Percentiles rank a stretch among this genome's conserved stretches.
Evolutionary conservation across 129 eudicot genomes (phyloP).

Genomic region (Saussurea involucrata): DNA sequence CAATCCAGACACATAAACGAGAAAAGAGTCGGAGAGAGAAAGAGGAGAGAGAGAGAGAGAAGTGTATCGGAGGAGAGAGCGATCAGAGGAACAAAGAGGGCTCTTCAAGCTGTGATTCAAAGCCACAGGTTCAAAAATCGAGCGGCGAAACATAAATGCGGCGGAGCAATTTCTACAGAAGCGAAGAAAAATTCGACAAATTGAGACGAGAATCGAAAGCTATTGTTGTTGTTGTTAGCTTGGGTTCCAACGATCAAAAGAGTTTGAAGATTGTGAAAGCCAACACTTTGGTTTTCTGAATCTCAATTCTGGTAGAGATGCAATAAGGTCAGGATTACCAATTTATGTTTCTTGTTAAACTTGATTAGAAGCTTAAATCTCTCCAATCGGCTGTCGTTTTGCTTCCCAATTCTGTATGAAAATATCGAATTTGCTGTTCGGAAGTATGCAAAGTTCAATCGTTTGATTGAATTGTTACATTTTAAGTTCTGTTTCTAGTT

Average conservation of each 20-base stretch:
- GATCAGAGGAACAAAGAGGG: slow-evolving; percentile 47
- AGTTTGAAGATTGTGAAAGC: slow-evolving; percentile 27
- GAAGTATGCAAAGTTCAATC: slow-evolving; percentile 25
- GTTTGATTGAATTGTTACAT: slow-evolving; percentile 16
- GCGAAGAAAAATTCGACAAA: slow-evolving; percentile 6
- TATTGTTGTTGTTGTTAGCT: background rate
- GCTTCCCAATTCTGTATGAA: slow-evolving; percentile 23
- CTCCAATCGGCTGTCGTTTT: slow-evolving; percentile 16
- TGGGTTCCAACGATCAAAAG: slow-evolving; percentile 33
- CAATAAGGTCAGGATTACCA: slow-evolving; percentile 33
- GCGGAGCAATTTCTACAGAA: slow-evolving; percentile 15
- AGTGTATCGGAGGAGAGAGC: slow-evolving; percentile 30
- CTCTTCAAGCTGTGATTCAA: slow-evolving; percentile 52
- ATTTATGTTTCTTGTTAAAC: slow-evolving; percentile 15
- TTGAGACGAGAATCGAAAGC: slow-evolving; percentile 24
- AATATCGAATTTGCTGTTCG: slow-evolving; percentile 33
- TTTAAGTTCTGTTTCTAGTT: slow-evolving; percentile 25
- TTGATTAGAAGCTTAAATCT: slow-evolving; percentile 35
- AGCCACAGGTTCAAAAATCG: slow-evolving; percentile 6
- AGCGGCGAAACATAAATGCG: slow-evolving; percentile 23
- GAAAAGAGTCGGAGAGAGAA: slow-evolving; percentile 44
- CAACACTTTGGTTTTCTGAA: slow-evolving; percentile 25
- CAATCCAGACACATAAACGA: slow-evolving; percentile 34
- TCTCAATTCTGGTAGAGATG: slow-evolving; percentile 33
- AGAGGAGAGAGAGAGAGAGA: slow-evolving; percentile 47